These are phyloP conservation scores for Ganoderma meredithae DNA, from an alignment of 1,284 basidiomycete genomes.

Conservation along the genomic window DNA sequence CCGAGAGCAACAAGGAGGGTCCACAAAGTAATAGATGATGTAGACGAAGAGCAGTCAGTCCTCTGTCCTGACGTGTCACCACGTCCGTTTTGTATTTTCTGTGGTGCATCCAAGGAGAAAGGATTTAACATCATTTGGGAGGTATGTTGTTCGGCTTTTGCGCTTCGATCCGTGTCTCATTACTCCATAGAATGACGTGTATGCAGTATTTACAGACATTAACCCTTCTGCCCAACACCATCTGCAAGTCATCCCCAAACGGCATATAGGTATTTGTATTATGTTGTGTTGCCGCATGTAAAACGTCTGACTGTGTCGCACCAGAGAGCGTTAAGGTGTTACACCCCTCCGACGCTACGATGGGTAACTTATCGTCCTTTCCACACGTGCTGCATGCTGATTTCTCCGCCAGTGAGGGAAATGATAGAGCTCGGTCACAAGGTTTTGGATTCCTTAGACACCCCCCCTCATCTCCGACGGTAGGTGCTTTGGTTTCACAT, in stretches of 20 bases:
- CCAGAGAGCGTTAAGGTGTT: slow-evolving; percentile 36
- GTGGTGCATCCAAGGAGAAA: slow-evolving; percentile 56
- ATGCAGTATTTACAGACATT: slow-evolving; percentile 71
- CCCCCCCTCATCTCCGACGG: slow-evolving; percentile 50
- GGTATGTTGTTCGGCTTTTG: slow-evolving; percentile 45
- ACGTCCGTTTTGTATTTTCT: slow-evolving; percentile 56
- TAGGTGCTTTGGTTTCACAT: slow-evolving; percentile 43
- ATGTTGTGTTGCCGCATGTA: background rate
- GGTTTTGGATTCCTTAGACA: slow-evolving; percentile 55
- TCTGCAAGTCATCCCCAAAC: slow-evolving; percentile 69
- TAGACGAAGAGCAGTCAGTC: slow-evolving; percentile 28
- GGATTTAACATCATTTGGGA: slow-evolving; percentile 71
- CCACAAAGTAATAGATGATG: slow-evolving; percentile 9
- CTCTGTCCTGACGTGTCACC: slow-evolving; percentile 15
- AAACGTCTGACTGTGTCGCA: background rate
- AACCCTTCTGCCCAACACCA: slow-evolving; percentile 68
- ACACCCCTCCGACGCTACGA: slow-evolving; percentile 49
- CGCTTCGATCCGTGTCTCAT: background rate
- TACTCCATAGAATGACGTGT: slow-evolving; percentile 55
- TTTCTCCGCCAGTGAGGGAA: slow-evolving; percentile 52
- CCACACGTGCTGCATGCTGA: slow-evolving; percentile 2
- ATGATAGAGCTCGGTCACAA: slow-evolving; percentile 69
- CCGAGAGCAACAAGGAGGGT: background rate
- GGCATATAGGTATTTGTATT: slow-evolving; percentile 58
- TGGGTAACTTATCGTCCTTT: slow-evolving; percentile 46